These are phyloP conservation scores for Fusarium verrucosum DNA, from an alignment of 2,329 filamentous ascomycete species.

Conservation along the genomic window DNA sequence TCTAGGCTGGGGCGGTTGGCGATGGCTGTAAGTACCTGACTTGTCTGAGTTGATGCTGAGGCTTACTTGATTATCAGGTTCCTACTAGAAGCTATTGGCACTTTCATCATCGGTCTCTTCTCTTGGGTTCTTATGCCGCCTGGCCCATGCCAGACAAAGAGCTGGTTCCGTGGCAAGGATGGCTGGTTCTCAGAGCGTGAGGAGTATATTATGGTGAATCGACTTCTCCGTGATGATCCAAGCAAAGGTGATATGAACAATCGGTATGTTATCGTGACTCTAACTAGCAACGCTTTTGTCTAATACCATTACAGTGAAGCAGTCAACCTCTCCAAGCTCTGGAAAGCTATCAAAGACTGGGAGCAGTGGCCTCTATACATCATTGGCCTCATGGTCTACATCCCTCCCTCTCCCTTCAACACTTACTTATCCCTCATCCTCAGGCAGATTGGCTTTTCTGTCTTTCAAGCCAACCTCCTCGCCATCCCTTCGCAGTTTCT, in stretches of 20 bases:
- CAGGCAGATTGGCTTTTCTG: conserved; percentile 54
- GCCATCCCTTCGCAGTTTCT: conserved; percentile 57
- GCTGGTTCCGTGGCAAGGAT: conserved; percentile 65
- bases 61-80: conserved; percentile 46
- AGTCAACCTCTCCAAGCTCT: conserved; percentile 51
- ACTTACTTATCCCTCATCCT: conserved; percentile 59
- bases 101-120: conserved; percentile 54
- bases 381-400: conserved; percentile 60
- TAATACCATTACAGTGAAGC: conserved; percentile 49
- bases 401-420: conserved; percentile 53
- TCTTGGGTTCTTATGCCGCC: conserved; percentile 58
- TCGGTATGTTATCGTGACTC: conserved; percentile 45
- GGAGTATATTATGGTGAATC: conserved; percentile 70
- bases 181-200: conserved; percentile 71
- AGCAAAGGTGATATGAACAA: conserved; percentile 71
- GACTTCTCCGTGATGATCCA: conserved; percentile 68
- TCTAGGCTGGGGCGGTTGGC: conserved; percentile 52
- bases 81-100: conserved; percentile 60
- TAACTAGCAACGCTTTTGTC: accelerated
- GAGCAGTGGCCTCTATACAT: conserved; percentile 64
- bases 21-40: conserved; percentile 46
- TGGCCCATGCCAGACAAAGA: conserved; percentile 60
- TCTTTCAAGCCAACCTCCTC: conserved; percentile 58
- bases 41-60: accelerated
- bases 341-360: conserved; percentile 64